Conservation (phyloP, 805 yeast genomes). For the Vanderwaltozyma polyspora region DNA sequence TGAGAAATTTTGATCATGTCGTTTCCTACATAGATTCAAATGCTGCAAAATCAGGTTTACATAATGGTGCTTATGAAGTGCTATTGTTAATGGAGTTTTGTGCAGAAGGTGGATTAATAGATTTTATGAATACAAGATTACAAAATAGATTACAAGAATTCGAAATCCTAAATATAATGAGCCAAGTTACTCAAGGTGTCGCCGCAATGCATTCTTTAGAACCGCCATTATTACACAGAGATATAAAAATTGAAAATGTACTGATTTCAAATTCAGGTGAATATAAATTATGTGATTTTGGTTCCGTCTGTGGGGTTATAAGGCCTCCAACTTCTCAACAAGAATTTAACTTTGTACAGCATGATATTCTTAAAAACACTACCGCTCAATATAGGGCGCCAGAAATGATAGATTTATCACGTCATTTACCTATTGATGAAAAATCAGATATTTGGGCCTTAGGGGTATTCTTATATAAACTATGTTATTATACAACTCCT, state of each 20-base stretch:
- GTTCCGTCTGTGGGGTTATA: conserved; percentile 58
- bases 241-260: conserved; percentile 75
- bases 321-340: conserved; percentile 53
- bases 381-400: conserved; percentile 82
- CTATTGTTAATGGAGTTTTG: conserved; percentile 74
- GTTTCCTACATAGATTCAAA: conserved; percentile 92
- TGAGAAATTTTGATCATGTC: conserved; percentile 65
- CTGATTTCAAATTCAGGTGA: conserved; percentile 46
- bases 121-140: conserved; percentile 65
- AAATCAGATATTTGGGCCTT: conserved; percentile 82
- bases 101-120: conserved; percentile 64
- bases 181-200: conserved; percentile 60
- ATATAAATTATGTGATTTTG: conserved; percentile 72
- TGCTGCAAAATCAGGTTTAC: conserved; percentile 59
- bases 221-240: conserved; percentile 69
- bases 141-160: conserved; percentile 54
- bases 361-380: conserved; percentile 66
- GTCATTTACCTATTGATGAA: conserved; percentile 64
- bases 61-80: conserved; percentile 58
- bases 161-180: conserved; percentile 59
- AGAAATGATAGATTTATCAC: conserved; percentile 67
- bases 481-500: conserved; percentile 76
- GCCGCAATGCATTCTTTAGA: conserved; percentile 63
- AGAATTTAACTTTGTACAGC: conserved; percentile 48
- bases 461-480: conserved; percentile 65